Evolutionary conservation across 805 yeast species (phyloP), one percentile per base, ranked within the genome.

Genomic region (Wickerhamiella musiphila): DNA sequence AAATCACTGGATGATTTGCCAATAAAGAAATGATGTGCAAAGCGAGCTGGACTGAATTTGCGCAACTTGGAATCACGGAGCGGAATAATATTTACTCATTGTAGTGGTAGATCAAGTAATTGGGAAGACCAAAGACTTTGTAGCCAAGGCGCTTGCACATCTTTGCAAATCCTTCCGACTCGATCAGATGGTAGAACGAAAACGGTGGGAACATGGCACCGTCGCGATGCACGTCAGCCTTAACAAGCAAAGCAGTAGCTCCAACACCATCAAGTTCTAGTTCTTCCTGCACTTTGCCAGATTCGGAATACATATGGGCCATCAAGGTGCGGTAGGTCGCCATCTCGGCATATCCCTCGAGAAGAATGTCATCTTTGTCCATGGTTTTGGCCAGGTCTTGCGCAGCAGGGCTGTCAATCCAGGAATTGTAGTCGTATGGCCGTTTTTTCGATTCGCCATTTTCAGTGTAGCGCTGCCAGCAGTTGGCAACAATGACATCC

Each of bases 171-270:
- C 98, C 98, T 58, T 90, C 98, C 7, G 95, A 84, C 61, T 90
- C 98, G 41, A 90, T 83, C 54, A 90, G 65, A 54, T 90, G 93
- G 54, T 86, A 84, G 63, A 90, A 90, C 38, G 98, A 90, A 70
- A 90, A 90, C 31, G 92, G 79, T 12, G 99, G 98, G 70, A 90
- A 90, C 95, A 90, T 86, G 34, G 96, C 96, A 32, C 99, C 99
- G 54, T 90, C 98, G 53, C 98, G 68, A 57, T 90, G 99, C 33
- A 90, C 99, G 44, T 84, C 95, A 8, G 95, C 93, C 51, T 86
- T 82, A 19, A 90, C 99, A 57, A 90, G 54, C 20, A 93, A 73
- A 26, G 95, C 93, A 15, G 95, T 93, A 40, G 95, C 96, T 33
- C 98, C 98, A 36, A 90, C 96, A 52, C 99, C 98, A 53, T 90